Conservation (phyloP, 345 rosid genomes). For the Eucalyptus sp. region DNA sequence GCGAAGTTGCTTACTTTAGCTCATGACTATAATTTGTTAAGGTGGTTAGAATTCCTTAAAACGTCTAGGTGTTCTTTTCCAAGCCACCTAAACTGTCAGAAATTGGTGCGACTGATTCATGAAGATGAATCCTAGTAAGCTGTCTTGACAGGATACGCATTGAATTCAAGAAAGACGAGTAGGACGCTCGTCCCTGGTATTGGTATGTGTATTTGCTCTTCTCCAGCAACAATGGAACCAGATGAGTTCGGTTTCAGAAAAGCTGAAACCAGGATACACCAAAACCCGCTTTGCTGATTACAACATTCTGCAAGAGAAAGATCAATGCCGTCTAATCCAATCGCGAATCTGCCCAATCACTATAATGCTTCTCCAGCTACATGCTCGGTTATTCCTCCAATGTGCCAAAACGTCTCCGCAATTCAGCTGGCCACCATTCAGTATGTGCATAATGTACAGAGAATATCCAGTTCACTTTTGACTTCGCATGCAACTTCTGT, state of each 20-base stretch:
- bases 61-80: accelerated
- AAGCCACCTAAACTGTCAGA: neutral
- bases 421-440: neutral
- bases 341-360: neutral
- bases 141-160: neutral
- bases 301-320: neutral
- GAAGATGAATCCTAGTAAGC: neutral
- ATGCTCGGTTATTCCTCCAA: neutral
- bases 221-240: neutral
- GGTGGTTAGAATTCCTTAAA: accelerated
- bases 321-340: neutral
- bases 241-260: neutral
- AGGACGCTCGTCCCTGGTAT: neutral
- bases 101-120: neutral
- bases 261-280: neutral
- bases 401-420: neutral
- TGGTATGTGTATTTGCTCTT: neutral
- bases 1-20: neutral
- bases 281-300: neutral
- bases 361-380: neutral
- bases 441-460: neutral
- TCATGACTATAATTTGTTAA: neutral
- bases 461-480: neutral
- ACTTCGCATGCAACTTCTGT: neutral
- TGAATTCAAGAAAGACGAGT: neutral